Evolutionary conservation across 2,329 filamentous ascomycete genomes (phyloP).

Genomic region (Penicillium sp.): DNA sequence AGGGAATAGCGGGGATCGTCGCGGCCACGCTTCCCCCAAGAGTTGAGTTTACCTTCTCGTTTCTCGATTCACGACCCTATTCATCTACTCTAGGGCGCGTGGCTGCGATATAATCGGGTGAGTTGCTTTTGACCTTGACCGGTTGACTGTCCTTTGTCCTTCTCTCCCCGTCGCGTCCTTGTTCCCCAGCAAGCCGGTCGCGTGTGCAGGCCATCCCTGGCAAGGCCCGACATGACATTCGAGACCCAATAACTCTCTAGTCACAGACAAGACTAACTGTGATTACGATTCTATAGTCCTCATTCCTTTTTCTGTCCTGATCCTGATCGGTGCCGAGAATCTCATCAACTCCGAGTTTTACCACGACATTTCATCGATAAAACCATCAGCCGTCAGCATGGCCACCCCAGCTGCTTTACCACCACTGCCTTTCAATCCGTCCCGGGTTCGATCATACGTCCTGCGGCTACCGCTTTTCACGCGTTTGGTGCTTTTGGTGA

Average conservation of each 20-base stretch:
- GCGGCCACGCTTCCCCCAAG: constrained; percentile 1
- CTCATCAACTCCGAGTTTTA: not conserved
- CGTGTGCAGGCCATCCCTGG: constrained; percentile 22
- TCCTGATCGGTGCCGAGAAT: not conserved
- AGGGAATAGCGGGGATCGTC: constrained; percentile 5
- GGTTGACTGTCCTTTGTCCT: no score
- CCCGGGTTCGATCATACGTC: constrained; percentile 73
- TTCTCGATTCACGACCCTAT: not conserved
- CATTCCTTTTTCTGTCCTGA: not conserved
- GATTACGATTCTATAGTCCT: constrained; percentile 1
- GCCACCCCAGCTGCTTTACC: constrained; percentile 47
- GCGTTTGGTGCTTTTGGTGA: constrained; percentile 61
- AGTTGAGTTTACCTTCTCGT: not conserved
- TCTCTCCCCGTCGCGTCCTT: not conserved
- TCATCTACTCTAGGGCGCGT: not conserved
- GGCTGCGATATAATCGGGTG: not conserved
- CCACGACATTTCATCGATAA: not conserved
- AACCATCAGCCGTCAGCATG: constrained; percentile 30
- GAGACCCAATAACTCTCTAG: not conserved
- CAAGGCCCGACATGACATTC: not conserved
- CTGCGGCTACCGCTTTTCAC: constrained; percentile 85
- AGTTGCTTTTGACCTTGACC: not conserved
- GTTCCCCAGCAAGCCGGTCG: constrained; percentile 6
- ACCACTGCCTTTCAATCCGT: constrained; percentile 61
- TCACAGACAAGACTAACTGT: constrained; percentile 1